Percentiles rank a stretch among this genome's conserved stretches.
Evolutionary conservation across 2,329 filamentous ascomycete species (phyloP).

Genomic region (Aureobasidium sp.): DNA sequence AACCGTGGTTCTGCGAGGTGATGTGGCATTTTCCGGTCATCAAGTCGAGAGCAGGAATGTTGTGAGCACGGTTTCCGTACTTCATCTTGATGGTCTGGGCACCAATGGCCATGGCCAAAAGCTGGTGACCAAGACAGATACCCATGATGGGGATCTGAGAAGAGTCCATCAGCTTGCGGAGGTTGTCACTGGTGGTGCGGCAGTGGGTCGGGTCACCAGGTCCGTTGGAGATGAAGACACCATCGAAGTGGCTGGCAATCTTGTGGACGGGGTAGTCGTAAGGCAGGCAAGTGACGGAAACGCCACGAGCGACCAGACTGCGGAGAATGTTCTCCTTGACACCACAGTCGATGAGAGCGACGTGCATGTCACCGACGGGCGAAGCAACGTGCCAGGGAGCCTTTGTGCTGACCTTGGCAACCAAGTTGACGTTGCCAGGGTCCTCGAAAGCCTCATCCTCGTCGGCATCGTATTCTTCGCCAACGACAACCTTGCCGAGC

Average conservation of each 20-base stretch:
- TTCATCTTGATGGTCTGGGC: constrained; percentile 94
- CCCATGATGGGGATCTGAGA: constrained; percentile 92
- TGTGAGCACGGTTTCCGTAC: constrained; percentile 98
- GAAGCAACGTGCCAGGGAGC: constrained; percentile 92
- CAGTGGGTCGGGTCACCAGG: constrained; percentile 97
- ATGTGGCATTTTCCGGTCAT: constrained; percentile 98
- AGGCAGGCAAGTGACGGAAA: constrained; percentile 88
- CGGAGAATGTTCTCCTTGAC: constrained; percentile 99
- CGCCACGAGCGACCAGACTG: constrained; percentile 82
- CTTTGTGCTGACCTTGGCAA: constrained; percentile 95
- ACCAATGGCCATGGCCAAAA: constrained; percentile 81
- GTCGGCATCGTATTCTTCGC: constrained; percentile 96
- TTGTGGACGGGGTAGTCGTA: constrained; percentile 98
- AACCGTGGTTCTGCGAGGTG: constrained; percentile 96
- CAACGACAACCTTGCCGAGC: constrained; percentile 85
- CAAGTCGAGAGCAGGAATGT: constrained; percentile 90
- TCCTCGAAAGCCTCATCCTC: constrained; percentile 95
- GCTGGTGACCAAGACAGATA: constrained; percentile 95
- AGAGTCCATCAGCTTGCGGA: constrained; percentile 80
- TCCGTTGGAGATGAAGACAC: constrained; percentile 98
- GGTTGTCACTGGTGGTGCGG: constrained; percentile 86
- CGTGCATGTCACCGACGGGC: constrained; percentile 72
- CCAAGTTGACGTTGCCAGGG: constrained; percentile 92
- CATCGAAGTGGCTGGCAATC: constrained; percentile 94
- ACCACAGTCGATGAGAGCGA: constrained; percentile 94